These are phyloP conservation scores for Camellia japonica DNA, from an alignment of 148 eudicot species.

Conservation along the genomic window DNA sequence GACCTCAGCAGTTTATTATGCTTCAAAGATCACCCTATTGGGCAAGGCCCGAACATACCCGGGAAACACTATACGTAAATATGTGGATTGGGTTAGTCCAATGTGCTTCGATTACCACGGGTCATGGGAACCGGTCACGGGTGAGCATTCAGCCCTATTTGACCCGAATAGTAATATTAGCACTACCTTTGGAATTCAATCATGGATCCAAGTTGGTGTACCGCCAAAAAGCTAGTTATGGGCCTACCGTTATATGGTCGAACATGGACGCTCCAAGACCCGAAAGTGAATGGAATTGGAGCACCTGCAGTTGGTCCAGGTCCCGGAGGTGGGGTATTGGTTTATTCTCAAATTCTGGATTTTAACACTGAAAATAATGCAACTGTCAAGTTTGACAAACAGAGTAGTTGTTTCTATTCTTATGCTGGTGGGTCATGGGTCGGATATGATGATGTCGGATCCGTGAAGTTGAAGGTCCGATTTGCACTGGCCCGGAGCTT, in stretches of 20 bases:
- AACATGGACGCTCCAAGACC: conserved; percentile 17
- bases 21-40: conserved; percentile 11
- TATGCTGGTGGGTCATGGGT: conserved; percentile 18
- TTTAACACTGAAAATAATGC: not conserved
- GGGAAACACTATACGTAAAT: conserved; percentile 1
- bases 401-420: conserved; percentile 1
- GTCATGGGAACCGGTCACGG: conserved; percentile 3
- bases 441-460: conserved; percentile 11
- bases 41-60: conserved; percentile 1
- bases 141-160: conserved; percentile 13
- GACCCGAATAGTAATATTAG: conserved; percentile 3
- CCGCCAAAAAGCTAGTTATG: conserved; percentile 11
- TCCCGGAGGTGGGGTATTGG: conserved; percentile 11
- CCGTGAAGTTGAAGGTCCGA: conserved; percentile 11
- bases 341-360: conserved; percentile 17
- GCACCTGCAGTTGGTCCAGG: conserved; percentile 11
- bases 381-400: conserved; percentile 4
- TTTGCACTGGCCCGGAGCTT: conserved; percentile 6
- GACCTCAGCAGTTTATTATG: conserved; percentile 31
- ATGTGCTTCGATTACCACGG: conserved; percentile 16
- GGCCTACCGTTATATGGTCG: conserved; percentile 15
- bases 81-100: conserved; percentile 19
- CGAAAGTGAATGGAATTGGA: conserved; percentile 7
- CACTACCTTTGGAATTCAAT: conserved; percentile 11
- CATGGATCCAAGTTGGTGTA: conserved; percentile 15